Conservation (phyloP, 768 basidiomycete genomes). For the Tulasnella calospora region DNA sequence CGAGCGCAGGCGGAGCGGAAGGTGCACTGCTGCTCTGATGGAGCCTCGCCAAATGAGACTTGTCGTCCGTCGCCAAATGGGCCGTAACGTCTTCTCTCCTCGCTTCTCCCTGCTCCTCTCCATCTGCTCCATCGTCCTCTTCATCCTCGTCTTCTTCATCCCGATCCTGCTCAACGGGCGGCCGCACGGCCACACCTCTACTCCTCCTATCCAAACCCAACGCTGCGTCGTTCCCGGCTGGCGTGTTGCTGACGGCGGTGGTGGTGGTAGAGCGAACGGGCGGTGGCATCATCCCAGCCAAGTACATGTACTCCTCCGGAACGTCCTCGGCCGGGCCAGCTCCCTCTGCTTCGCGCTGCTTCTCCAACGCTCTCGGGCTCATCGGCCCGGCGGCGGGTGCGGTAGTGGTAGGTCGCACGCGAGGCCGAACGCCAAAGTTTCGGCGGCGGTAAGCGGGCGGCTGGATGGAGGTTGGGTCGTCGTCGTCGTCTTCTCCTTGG, state of each 20-base stretch:
- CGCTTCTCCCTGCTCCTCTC: neutral
- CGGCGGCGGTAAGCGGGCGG: conserved; percentile 17
- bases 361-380: neutral
- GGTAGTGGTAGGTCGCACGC: neutral
- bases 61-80: conserved; percentile 30
- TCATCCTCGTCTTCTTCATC: neutral
- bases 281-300: neutral
- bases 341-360: neutral
- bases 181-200: neutral
- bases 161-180: neutral
- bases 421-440: neutral
- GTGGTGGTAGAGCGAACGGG: neutral
- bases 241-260: too few relatives aligned
- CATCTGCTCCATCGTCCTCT: neutral
- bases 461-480: neutral
- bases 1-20: neutral
- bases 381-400: neutral
- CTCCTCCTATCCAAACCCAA: neutral
- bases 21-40: conserved; percentile 15
- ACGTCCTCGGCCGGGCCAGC: neutral
- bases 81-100: conserved; percentile 4
- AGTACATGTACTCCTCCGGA: conserved; percentile 12
- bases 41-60: conserved; percentile 17
- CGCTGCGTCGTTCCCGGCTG: neutral
- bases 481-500: neutral